Conservation (phyloP, 1,284 basidiomycete genomes). For the Clitocybe nebularis region DNA sequence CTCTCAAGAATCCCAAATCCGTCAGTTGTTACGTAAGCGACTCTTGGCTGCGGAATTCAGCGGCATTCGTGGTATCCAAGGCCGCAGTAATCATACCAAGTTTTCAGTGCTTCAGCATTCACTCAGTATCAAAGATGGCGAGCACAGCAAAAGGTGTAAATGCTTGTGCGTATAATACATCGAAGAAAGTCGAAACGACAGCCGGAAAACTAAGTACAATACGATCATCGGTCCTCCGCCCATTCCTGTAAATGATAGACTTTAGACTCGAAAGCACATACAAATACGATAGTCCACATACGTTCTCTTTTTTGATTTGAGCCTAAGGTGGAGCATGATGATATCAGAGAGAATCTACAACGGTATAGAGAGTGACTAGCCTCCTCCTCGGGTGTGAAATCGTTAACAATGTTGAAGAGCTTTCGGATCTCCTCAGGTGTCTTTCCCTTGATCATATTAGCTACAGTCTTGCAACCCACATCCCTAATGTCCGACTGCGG, state of each 20-base stretch:
- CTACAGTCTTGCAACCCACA: slow-evolving; percentile 99
- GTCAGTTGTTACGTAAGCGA: slow-evolving; percentile 1
- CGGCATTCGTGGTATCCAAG: no score
- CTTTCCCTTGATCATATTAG: slow-evolving; percentile 99
- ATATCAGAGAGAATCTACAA: slow-evolving; percentile 12
- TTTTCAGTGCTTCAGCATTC: no score
- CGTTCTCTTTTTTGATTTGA: slow-evolving; percentile 99
- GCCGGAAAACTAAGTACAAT: slow-evolving; percentile 12
- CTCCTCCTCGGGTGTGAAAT: slow-evolving; percentile 99
- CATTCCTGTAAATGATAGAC: slow-evolving; percentile 59
- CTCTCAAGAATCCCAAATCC: slow-evolving; percentile 1
- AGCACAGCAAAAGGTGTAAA: neutral
- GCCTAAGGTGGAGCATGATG: slow-evolving; percentile 53
- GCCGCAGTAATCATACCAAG: no score
- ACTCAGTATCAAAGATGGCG: neutral
- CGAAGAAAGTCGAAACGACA: slow-evolving; percentile 18
- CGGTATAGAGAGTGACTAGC: slow-evolving; percentile 35
- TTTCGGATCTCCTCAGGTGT: slow-evolving; percentile 95
- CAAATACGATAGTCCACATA: slow-evolving; percentile 35
- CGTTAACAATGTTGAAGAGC: slow-evolving; percentile 96
- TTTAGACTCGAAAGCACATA: slow-evolving; percentile 15
- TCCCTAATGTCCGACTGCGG: no score
- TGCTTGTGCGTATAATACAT: slow-evolving; percentile 9
- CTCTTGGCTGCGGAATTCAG: no score
- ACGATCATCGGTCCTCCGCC: slow-evolving; percentile 78